Evolutionary conservation across 1,284 basidiomycete species (phyloP).

Genomic region (Rhodotorula sp.): DNA sequence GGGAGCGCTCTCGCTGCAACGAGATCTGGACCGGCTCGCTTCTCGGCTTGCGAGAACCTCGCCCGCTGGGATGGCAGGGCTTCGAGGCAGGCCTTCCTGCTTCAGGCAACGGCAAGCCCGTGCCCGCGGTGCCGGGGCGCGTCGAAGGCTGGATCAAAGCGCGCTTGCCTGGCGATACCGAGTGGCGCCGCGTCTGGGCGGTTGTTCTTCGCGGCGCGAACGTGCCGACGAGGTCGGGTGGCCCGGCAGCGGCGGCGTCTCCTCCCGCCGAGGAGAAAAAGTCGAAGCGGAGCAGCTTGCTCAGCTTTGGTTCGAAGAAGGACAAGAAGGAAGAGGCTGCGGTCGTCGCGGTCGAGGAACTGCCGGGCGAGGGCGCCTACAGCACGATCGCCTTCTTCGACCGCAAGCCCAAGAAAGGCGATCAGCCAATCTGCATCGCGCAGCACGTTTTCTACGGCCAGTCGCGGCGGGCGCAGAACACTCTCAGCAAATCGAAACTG

Average conservation of each 20-base stretch:
- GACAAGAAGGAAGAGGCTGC: constrained; percentile 4
- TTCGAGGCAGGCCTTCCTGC: constrained; percentile 30
- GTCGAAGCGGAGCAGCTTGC: constrained; percentile 32
- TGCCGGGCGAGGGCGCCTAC: constrained; percentile 31
- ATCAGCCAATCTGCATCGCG: constrained; percentile 32
- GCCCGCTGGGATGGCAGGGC: constrained; percentile 31
- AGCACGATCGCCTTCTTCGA: constrained; percentile 60
- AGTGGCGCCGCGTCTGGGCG: constrained; percentile 94
- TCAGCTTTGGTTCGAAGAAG: constrained; percentile 36
- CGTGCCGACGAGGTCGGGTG: constrained; percentile 11
- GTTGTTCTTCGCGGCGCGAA: constrained; percentile 56
- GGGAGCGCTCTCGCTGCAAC: constrained; percentile 93
- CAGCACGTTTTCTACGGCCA: constrained; percentile 32
- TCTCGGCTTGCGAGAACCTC: constrained; percentile 60
- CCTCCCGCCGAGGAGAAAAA: constrained; percentile 35
- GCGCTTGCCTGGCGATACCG: constrained; percentile 87
- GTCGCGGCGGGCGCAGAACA: constrained; percentile 42
- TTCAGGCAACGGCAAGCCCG: background rate
- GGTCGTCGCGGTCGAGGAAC: constrained; percentile 19
- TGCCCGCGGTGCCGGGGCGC: constrained; percentile 2
- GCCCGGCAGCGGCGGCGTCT: background rate
- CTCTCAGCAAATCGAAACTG: background rate
- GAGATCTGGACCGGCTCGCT: constrained; percentile 97
- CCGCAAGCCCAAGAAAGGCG: constrained; percentile 41
- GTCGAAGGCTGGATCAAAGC: constrained; percentile 93